Base-by-base conservation (phyloP, 495 filamentous ascomycete genomes). In the Chaetomidium leptoderma region DNA sequence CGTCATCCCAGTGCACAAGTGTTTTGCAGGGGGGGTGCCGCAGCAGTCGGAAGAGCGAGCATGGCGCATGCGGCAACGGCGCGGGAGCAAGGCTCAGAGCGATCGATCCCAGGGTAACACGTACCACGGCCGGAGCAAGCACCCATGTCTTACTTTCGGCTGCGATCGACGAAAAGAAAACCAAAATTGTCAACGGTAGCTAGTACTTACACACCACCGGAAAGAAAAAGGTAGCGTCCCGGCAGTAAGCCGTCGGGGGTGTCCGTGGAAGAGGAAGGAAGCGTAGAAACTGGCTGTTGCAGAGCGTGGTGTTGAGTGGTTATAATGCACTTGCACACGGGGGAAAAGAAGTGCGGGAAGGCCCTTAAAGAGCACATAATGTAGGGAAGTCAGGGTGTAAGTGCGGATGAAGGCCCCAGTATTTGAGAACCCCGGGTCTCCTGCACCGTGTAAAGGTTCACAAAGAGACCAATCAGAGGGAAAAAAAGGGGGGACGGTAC, bases 11-110 rank as follows among this genome's bases (percentile, higher is more conserved):
- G 57, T 63, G 52, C 64, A 71, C 68, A 62, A 64, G 75, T 77
- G 73, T 43, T 52, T 77, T 53, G 63, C 64, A 78, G 75, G 75
- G n/a, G n/a, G n/a, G 53, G 61, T 26, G 36, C 33, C 30, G 54
- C 59, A 62, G 33, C 48, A 47, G 46, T 73, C 72, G 73, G 75
- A 67, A 74, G 62, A 63, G 53, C 53, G 58, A 66, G 56, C 60
- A 67, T 64, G 66, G 62, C 69, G 63, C 69, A 60, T 64, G 65
- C 67, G 64, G 65, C 66, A 69, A 62, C 51, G 63, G 57, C 47
- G 47, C 53, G 55, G 57, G 53, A 63, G 60, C 61, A 55, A 56
- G 53, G 63, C 65, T 68, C 63, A 58, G 58, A 52, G 62, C 58
- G 60, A 57, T 60, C 61, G 64, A 66, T 70, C 65, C 67, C 58